These are phyloP conservation scores for Phoma sp. DNA, from an alignment of 2,329 filamentous ascomycete species.

Conservation along the genomic window DNA sequence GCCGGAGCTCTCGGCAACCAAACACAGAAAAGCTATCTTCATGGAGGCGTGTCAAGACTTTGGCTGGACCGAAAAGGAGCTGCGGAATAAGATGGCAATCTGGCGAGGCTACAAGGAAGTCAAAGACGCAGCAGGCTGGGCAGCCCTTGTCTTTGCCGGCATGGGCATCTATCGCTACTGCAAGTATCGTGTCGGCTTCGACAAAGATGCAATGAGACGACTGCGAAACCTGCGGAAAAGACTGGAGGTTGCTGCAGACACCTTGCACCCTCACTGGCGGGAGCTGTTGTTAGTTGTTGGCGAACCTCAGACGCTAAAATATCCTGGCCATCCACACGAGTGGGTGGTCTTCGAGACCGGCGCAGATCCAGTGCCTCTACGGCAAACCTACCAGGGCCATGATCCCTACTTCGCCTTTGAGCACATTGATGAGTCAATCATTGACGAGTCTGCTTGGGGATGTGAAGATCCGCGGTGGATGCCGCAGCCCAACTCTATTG, in stretches of 20 bases:
- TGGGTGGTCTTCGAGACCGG: conserved; percentile 58
- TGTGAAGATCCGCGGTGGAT: conserved; percentile 57
- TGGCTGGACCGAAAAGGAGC: conserved; percentile 63
- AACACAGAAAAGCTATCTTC: conserved; percentile 60
- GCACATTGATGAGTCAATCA: conserved; percentile 58
- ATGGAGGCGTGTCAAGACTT: conserved; percentile 62
- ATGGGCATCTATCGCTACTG: conserved; percentile 66
- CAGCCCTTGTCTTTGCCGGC: conserved; percentile 62
- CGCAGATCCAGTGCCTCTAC: conserved; percentile 52
- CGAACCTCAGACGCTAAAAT: conserved; percentile 49
- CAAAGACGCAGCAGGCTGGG: conserved; percentile 63
- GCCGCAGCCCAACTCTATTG: conserved; percentile 37
- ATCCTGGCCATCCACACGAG: conserved; percentile 59
- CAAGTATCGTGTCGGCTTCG: conserved; percentile 64
- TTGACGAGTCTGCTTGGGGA: conserved; percentile 59
- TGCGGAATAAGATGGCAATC: conserved; percentile 60
- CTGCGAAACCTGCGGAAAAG: conserved; percentile 54
- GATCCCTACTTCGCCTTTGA: conserved; percentile 57
- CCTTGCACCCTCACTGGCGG: conserved; percentile 60
- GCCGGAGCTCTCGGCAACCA: conserved; percentile 52
- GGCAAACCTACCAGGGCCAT: conserved; percentile 56
- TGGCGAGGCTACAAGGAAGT: conserved; percentile 67
- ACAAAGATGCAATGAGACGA: conserved; percentile 57
- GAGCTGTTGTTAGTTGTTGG: conserved; percentile 57
- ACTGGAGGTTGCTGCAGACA: conserved; percentile 62